Conservation (phyloP, 2,329 filamentous ascomycete species). For the Fusarium napiforme region DNA sequence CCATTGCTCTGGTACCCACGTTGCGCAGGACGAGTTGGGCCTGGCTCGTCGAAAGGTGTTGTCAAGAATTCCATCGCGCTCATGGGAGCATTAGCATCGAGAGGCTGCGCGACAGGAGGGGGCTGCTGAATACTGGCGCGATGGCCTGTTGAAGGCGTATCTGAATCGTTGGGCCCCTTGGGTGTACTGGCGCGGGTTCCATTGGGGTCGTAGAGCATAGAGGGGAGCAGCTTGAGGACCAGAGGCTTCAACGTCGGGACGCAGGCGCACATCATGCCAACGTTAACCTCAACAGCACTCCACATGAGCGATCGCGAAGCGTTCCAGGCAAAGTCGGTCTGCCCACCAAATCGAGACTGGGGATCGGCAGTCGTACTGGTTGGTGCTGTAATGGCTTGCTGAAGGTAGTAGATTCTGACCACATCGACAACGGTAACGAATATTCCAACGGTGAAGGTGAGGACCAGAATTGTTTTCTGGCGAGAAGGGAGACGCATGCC, state of each 20-base stretch:
- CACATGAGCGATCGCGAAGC: constrained; percentile 90
- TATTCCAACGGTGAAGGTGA: constrained; percentile 87
- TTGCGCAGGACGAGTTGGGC: constrained; percentile 24
- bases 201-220: constrained; percentile 65
- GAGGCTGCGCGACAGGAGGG: constrained; percentile 39
- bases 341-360: constrained; percentile 61
- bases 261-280: constrained; percentile 90
- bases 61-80: constrained; percentile 60
- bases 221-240: constrained; percentile 71
- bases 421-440: constrained; percentile 92
- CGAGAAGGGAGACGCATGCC: constrained; percentile 84
- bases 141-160: constrained; percentile 41
- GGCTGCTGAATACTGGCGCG: constrained; percentile 42
- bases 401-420: constrained; percentile 88
- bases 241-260: constrained; percentile 93
- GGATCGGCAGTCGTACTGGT: constrained; percentile 51
- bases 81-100: constrained; percentile 46
- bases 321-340: constrained; percentile 73
- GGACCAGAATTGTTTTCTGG: constrained; percentile 87
- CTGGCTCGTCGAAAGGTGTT: constrained; percentile 50
- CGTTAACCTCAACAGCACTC: constrained; percentile 90
- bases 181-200: constrained; percentile 49
- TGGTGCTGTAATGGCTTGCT: constrained; percentile 70
- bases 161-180: constrained; percentile 48
- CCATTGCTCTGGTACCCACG: constrained; percentile 8